These are phyloP conservation scores for Leptographium lundbergii DNA, from an alignment of 2,329 filamentous ascomycete species.

Conservation along the genomic window DNA sequence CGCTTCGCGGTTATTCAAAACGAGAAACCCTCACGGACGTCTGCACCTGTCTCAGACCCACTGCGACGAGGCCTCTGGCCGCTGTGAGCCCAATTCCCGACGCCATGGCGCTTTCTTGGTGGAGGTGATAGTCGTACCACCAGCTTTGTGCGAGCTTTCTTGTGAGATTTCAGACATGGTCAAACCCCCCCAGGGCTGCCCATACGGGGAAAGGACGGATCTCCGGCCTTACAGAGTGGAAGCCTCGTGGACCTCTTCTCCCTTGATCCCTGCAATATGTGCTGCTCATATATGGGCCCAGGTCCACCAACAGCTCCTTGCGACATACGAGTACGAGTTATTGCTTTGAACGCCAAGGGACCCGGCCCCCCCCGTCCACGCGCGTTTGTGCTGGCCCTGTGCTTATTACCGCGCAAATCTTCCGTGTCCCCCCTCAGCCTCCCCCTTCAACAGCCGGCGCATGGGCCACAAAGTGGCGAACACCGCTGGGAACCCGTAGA, in stretches of 20 bases:
- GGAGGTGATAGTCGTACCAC: no score
- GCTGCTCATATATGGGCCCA: neutral
- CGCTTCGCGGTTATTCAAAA: no score
- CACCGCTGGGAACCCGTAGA: neutral
- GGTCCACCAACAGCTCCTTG: neutral
- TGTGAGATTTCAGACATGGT: no score
- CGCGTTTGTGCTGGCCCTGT: neutral
- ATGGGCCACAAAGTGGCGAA: neutral
- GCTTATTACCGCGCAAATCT: neutral
- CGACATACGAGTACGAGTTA: neutral
- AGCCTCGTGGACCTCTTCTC: neutral
- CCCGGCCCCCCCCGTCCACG: neutral
- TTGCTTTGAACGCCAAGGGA: neutral
- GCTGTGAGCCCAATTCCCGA: no score
- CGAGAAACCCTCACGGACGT: no score
- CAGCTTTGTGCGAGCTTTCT: no score
- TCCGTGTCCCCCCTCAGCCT: neutral
- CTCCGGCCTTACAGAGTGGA: neutral
- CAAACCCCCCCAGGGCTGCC: neutral
- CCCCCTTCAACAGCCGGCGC: neutral
- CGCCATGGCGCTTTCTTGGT: no score
- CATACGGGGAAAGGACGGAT: neutral
- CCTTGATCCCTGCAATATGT: neutral
- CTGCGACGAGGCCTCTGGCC: no score
- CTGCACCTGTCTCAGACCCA: no score